Percentiles rank a stretch among this genome's conserved stretches.
Evolutionary conservation across 2,329 filamentous ascomycete genomes (phyloP).

Genomic region (Zopfia rhizophila): DNA sequence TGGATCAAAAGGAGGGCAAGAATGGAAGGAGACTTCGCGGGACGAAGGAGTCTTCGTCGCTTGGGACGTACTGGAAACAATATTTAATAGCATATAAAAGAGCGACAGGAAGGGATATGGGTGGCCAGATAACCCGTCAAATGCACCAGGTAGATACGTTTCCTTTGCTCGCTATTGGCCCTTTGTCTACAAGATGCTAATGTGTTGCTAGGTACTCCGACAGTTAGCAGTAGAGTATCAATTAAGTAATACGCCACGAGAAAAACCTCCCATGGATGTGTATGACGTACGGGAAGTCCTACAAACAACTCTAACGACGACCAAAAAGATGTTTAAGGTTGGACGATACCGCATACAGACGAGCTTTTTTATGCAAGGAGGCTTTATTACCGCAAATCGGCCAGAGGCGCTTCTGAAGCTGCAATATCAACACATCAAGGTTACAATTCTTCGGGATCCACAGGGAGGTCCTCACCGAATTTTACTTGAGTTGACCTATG

Average conservation of each 20-base stretch:
- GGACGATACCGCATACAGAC: constrained; percentile 5
- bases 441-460: constrained; percentile 3
- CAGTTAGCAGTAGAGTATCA: constrained; percentile 1
- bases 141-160: too few relatives aligned
- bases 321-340: constrained; percentile 10
- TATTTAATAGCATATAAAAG: too few relatives aligned
- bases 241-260: constrained; percentile 5
- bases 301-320: constrained; percentile 6
- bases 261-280: constrained; percentile 9
- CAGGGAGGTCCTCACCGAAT: constrained; percentile 1
- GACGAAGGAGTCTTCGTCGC: too few relatives aligned
- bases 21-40: too few relatives aligned
- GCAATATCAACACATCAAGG: constrained; percentile 6
- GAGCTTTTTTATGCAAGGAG: constrained; percentile 6
- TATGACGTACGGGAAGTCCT: constrained; percentile 6
- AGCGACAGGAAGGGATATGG: too few relatives aligned
- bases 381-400: constrained; percentile 5
- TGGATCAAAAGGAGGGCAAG: too few relatives aligned
- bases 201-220: too few relatives aligned
- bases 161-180: too few relatives aligned
- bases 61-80: too few relatives aligned
- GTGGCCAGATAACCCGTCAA: too few relatives aligned
- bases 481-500: constrained; percentile 4
- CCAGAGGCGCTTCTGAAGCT: constrained; percentile 5
- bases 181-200: too few relatives aligned